These are phyloP conservation scores for Botrytis fragariae DNA, from an alignment of 2,329 filamentous ascomycete species.

Conservation along the genomic window DNA sequence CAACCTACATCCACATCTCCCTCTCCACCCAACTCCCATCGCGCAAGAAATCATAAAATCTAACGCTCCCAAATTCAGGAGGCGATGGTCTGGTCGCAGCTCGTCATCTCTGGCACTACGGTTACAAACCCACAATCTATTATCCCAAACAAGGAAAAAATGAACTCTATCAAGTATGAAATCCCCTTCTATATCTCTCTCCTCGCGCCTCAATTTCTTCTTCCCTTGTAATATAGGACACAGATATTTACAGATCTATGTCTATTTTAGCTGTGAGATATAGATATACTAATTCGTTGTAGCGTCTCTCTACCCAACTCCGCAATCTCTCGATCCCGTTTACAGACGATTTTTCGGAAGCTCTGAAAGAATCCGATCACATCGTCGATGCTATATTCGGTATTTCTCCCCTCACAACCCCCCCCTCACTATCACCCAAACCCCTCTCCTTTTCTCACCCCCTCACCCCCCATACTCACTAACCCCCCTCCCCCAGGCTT, in stretches of 20 bases:
- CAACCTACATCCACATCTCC: neutral
- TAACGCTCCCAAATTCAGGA: conserved; percentile 49
- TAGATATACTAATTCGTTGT: neutral
- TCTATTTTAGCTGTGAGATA: neutral
- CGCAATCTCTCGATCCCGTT: conserved; percentile 81
- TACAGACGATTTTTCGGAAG: conserved; percentile 70
- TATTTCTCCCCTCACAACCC: conserved; percentile 38
- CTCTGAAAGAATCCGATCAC: conserved; percentile 69
- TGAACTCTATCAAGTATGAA: conserved; percentile 75
- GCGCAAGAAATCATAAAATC: neutral
- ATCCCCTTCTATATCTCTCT: neutral
- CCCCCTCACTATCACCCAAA: too few relatives aligned
- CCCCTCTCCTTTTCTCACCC: conserved; percentile 15
- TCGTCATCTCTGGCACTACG: conserved; percentile 86
- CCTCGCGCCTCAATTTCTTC: neutral
- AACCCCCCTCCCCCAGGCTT: conserved; percentile 57
- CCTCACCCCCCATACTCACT: conserved; percentile 51
- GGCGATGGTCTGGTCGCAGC: conserved; percentile 94
- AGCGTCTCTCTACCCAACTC: conserved; percentile 83
- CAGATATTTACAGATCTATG: neutral
- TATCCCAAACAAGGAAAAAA: conserved; percentile 92
- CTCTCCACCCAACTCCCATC: neutral
- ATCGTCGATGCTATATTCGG: conserved; percentile 93
- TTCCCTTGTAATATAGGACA: neutral
- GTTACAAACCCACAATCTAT: conserved; percentile 84